Conservation (phyloP, 1,139 yeast genomes). For the Saccharomyces hybrid region DNA sequence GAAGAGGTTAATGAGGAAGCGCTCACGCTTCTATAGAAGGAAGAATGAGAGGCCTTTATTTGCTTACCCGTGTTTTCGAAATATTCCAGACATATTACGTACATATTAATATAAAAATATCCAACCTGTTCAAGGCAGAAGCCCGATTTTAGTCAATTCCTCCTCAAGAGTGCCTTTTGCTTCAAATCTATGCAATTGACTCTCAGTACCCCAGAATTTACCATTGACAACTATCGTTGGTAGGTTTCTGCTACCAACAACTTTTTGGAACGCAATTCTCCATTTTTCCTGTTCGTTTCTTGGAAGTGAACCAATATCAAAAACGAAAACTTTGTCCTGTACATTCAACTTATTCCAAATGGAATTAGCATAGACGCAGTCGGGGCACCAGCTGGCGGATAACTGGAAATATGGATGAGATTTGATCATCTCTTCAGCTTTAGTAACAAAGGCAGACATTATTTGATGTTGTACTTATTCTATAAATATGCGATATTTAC, state of each 20-base stretch:
- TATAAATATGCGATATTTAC: background rate
- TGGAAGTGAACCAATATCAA: slow-evolving; percentile 54
- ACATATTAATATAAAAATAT: background rate
- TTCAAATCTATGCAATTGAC: slow-evolving; percentile 42
- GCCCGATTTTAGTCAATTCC: slow-evolving; percentile 39
- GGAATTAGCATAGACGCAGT: slow-evolving; percentile 54
- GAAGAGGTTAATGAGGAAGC: background rate
- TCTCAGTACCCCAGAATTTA: slow-evolving; percentile 53
- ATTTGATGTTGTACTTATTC: background rate
- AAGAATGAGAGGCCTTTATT: background rate
- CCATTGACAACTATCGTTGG: slow-evolving; percentile 65
- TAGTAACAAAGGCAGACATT: slow-evolving; percentile 23
- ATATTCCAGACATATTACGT: background rate
- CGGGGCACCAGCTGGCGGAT: slow-evolving; percentile 74
- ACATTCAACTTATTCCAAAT: slow-evolving; percentile 49
- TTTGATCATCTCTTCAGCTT: slow-evolving; percentile 41
- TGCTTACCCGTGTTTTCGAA: background rate
- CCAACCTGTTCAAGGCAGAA: slow-evolving; percentile 16
- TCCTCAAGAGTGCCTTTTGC: slow-evolving; percentile 38
- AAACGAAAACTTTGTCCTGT: slow-evolving; percentile 40
- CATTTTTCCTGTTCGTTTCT: slow-evolving; percentile 46
- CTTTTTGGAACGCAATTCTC: slow-evolving; percentile 52
- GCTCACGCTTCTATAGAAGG: background rate
- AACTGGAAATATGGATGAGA: slow-evolving; percentile 47
- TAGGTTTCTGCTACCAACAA: slow-evolving; percentile 62